A percentile compares a stretch with the other conserved stretches of the same genome.
phyloP scores from a whole-genome alignment of 495 filamentous ascomycete genomes.

The Parachaetomium inaequale region DNA sequence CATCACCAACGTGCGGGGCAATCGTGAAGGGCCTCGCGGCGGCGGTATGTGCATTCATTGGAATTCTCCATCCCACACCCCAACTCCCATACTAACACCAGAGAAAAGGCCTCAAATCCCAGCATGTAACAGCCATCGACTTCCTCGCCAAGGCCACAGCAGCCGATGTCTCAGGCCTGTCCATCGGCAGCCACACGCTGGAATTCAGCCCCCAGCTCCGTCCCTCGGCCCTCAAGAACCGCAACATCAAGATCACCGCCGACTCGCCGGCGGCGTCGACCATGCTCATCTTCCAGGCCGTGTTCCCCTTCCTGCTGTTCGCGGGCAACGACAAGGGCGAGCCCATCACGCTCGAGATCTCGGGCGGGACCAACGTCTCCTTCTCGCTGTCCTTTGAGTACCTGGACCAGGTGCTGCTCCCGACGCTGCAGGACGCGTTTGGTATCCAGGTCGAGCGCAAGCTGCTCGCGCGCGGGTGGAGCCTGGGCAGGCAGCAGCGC shows the following conservation, averaged over 20 bases:
- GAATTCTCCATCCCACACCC: background rate
- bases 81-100: background rate
- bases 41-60: constrained; percentile 33
- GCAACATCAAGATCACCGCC: constrained; percentile 44
- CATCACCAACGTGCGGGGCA: constrained; percentile 68
- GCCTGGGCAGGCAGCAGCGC: constrained; percentile 50
- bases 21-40: constrained; percentile 46
- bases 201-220: constrained; percentile 47
- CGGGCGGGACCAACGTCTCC: constrained; percentile 74
- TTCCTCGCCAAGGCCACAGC: constrained; percentile 62
- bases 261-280: constrained; percentile 50
- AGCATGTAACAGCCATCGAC: constrained; percentile 66
- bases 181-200: constrained; percentile 52
- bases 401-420: constrained; percentile 68
- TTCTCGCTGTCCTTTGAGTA: constrained; percentile 75
- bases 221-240: constrained; percentile 36
- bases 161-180: constrained; percentile 54
- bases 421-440: constrained; percentile 61
- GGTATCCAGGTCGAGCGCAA: constrained; percentile 53
- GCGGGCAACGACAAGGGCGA: constrained; percentile 41
- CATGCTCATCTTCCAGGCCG: constrained; percentile 73
- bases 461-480: constrained; percentile 66
- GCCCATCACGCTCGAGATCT: constrained; percentile 57
- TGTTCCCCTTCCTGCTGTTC: constrained; percentile 74
- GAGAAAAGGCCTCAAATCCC: constrained; percentile 62